Evolutionary conservation across 768 basidiomycete genomes (phyloP).

Genomic region (Russula brevipes): DNA sequence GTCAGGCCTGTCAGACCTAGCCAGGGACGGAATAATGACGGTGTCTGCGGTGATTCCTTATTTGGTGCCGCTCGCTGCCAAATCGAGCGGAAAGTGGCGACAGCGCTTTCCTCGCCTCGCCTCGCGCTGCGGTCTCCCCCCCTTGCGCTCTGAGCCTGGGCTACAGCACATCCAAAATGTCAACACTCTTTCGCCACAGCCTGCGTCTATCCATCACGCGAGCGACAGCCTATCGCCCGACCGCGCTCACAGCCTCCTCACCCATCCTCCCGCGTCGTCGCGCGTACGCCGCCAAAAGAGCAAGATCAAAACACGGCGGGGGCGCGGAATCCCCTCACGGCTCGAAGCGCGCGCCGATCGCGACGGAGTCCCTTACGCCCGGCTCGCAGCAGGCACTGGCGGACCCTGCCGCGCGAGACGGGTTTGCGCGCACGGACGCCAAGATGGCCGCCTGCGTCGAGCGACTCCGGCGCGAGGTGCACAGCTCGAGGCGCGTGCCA

Average conservation of each 20-base stretch:
- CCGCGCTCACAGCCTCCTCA: not conserved
- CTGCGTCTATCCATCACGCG: not conserved
- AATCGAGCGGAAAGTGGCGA: too few relatives aligned
- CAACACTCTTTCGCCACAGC: not conserved
- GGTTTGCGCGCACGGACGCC: slow-evolving; percentile 57
- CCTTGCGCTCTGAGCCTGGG: too few relatives aligned
- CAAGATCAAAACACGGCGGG: slow-evolving; percentile 10
- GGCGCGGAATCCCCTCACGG: not conserved
- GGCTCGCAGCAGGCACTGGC: slow-evolving; percentile 60
- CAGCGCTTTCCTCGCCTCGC: too few relatives aligned
- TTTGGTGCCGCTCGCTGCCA: too few relatives aligned
- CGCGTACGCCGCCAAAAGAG: slow-evolving; percentile 23
- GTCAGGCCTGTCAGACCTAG: too few relatives aligned
- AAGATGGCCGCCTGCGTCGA: slow-evolving; percentile 64
- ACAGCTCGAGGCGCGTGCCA: slow-evolving; percentile 63
- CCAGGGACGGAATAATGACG: too few relatives aligned
- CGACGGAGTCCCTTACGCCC: slow-evolving; percentile 59
- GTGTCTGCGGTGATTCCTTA: too few relatives aligned
- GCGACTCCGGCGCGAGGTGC: slow-evolving; percentile 72
- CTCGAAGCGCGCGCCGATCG: slow-evolving; percentile 26
- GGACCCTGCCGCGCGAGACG: slow-evolving; percentile 45
- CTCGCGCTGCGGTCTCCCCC: too few relatives aligned
- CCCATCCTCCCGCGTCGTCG: not conserved
- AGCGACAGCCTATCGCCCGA: not conserved
- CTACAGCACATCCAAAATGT: not conserved